Base-by-base conservation (phyloP, 2,329 filamentous ascomycete genomes). In the Rhynchosporium agropyri region DNA sequence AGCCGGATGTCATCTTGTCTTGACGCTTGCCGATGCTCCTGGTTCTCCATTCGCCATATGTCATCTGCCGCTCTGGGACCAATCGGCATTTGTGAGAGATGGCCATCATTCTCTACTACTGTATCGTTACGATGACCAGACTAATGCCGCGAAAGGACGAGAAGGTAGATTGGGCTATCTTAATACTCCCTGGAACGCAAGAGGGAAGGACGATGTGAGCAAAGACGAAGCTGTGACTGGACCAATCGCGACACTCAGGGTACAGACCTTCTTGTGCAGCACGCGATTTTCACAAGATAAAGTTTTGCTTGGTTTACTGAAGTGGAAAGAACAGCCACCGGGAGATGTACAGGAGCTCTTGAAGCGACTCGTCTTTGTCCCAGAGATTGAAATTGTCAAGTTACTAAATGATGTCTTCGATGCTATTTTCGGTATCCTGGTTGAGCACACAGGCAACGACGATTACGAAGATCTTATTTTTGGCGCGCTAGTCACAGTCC, bases 371-470 rank as follows among this genome's bases (percentile, higher is more conserved):
- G 88, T 93, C 26, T 98, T 98, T 69, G 93, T 99, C 0, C 91
- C 95, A 0, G 95, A 99, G 74, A 97, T 98, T 61, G 96, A 99
- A 77, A 91, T 99, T 40, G 95, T 99, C 66, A 99, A 98, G 79
- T 83, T 98, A 48, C 80, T 98, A 7, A 89, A 85, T 66, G 90
- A 96, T 70, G 92, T 98, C 0, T 89, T 99, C 59, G 91, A 97
- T 75, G 87, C 92, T 0, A 84, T 99, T 0, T 99, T 99, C 73
- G 89, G 91, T 5, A 92, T 97, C 33, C 80, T 98, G 33, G 91
- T 96, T 36, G 92, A 97, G 70, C 89, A 96, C 72, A 87, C 91
- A n/a, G 92, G 91, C 9, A 92, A 92, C 68, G 91, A 96, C 67
- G 91, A 96, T 73, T 93, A 92, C 67, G 95, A 98, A 73, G 94